These are phyloP conservation scores for Ambrosiella beaveri DNA, from an alignment of 2,329 filamentous ascomycete species.

Conservation along the genomic window DNA sequence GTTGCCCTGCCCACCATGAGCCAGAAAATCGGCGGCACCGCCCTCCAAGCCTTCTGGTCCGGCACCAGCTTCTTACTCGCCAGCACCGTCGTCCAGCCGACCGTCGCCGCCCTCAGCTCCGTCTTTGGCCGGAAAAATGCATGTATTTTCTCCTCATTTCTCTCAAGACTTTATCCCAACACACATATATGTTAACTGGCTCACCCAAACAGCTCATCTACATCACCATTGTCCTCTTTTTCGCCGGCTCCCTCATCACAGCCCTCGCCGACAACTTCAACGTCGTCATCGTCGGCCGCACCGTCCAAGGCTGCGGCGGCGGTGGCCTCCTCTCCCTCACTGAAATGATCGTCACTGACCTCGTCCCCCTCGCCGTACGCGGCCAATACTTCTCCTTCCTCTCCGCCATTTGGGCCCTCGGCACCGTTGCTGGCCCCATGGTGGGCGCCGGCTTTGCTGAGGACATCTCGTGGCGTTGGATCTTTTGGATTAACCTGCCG, in stretches of 20 bases:
- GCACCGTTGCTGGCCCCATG: conserved; percentile 24
- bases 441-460: conserved; percentile 17
- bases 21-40: conserved; percentile 31
- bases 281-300: conserved; percentile 20
- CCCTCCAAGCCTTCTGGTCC: conserved; percentile 51
- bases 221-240: conserved; percentile 20
- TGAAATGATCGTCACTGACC: conserved; percentile 22
- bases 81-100: conserved; percentile 42
- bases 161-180: background rate
- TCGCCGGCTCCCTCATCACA: conserved; percentile 24
- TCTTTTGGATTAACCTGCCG: conserved; percentile 23
- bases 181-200: background rate
- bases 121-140: conserved; percentile 21
- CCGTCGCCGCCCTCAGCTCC: conserved; percentile 22
- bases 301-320: conserved; percentile 22
- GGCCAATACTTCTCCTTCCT: conserved; percentile 24
- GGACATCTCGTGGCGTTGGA: conserved; percentile 19
- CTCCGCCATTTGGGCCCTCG: conserved; percentile 35
- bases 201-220: conserved; percentile 16
- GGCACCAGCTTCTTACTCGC: conserved; percentile 54
- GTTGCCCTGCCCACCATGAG: conserved; percentile 26
- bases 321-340: conserved; percentile 21
- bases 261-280: conserved; percentile 19
- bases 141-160: background rate
- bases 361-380: conserved; percentile 26